A percentile compares a stretch with the other conserved stretches of the same genome.
These are phyloP conservation scores for Rhodomyrtus psidioides DNA, from an alignment of 441 rosid species.

Conservation along the genomic window DNA sequence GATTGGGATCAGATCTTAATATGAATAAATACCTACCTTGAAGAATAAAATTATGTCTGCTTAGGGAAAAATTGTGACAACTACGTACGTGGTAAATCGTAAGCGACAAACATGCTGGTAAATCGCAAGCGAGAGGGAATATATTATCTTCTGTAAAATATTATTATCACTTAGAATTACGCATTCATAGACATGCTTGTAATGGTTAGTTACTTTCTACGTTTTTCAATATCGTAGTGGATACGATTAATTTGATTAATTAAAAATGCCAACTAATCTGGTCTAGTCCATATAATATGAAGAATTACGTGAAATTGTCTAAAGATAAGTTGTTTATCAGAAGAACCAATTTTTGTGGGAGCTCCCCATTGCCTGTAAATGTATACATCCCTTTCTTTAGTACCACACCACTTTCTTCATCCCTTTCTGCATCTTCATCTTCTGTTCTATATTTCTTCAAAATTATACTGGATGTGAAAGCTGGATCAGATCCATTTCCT, in stretches of 20 bases:
- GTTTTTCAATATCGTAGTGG: accelerated
- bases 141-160: not conserved
- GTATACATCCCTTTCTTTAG: not conserved
- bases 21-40: no score
- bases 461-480: not conserved
- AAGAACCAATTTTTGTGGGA: not conserved
- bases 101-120: no score
- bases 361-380: not conserved
- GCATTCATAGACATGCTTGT: not conserved
- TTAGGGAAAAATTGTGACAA: no score
- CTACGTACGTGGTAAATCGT: no score
- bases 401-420: not conserved
- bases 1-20: no score
- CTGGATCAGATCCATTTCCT: not conserved
- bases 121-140: no score
- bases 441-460: not conserved
- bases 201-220: no score
- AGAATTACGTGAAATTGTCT: not conserved
- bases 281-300: not conserved
- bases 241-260: not conserved
- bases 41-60: no score
- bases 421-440: not conserved
- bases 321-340: not conserved
- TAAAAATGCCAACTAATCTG: not conserved
- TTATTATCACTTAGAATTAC: not conserved